Conservation (phyloP, 2,329 filamentous ascomycete species). For the Alternaria sp. region DNA sequence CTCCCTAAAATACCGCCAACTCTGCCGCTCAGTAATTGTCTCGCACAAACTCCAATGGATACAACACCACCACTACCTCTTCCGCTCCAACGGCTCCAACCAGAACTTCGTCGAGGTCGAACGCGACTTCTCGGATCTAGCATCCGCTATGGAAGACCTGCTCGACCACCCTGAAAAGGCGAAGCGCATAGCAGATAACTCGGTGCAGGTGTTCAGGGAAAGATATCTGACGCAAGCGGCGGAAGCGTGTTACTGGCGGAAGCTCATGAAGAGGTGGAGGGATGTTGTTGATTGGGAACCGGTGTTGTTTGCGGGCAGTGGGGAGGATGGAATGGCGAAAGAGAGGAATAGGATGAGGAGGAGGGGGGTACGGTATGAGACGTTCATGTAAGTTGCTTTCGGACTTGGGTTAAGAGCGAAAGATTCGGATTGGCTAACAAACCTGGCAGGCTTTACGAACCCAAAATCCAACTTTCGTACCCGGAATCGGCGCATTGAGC, state of each 20-base stretch:
- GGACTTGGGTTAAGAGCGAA: not conserved
- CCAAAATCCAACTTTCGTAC: constrained; percentile 16
- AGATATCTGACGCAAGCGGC: constrained; percentile 42
- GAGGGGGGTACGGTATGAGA: constrained; percentile 41
- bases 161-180: constrained; percentile 41
- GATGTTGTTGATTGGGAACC: constrained; percentile 38
- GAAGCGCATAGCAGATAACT: constrained; percentile 43
- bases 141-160: constrained; percentile 36
- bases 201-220: constrained; percentile 37
- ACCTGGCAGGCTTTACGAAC: constrained; percentile 17
- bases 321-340: constrained; percentile 18
- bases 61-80: constrained; percentile 43
- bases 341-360: constrained; percentile 25
- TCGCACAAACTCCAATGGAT: constrained; percentile 46
- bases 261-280: constrained; percentile 30
- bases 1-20: constrained; percentile 60
- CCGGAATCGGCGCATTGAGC: constrained; percentile 12
- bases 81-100: constrained; percentile 33
- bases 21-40: constrained; percentile 52
- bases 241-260: constrained; percentile 42
- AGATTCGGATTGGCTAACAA: too few relatives aligned
- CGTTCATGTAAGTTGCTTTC: constrained; percentile 33
- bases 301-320: constrained; percentile 29
- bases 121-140: constrained; percentile 43
- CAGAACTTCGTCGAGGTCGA: constrained; percentile 46